Conservation (phyloP, 345 rosid species). For the Lumnitzera littorea region DNA sequence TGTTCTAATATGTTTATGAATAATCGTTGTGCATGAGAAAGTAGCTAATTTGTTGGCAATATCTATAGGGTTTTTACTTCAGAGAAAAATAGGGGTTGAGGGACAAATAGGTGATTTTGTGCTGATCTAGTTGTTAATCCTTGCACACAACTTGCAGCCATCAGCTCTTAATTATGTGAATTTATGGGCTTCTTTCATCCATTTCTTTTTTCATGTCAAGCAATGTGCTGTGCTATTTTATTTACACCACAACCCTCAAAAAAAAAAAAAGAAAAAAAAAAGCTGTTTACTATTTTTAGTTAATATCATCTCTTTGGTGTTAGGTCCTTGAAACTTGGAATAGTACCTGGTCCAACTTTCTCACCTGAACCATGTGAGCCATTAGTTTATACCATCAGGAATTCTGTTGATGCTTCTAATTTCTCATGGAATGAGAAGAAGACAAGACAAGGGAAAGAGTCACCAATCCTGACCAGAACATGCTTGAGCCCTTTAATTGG, state of each 20-base stretch:
- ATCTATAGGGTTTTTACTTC: too few species aligned
- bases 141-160: too few species aligned
- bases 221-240: too few species aligned
- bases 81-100: too few species aligned
- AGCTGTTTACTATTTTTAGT: background rate
- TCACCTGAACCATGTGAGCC: conserved; percentile 48
- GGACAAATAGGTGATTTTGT: too few species aligned
- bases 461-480: conserved; percentile 53
- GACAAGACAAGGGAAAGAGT: conserved; percentile 68
- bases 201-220: conserved; percentile 2
- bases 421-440: conserved; percentile 71
- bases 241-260: too few species aligned
- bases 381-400: conserved; percentile 46
- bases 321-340: conserved; percentile 82
- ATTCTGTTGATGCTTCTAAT: conserved; percentile 49
- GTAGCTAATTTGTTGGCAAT: too few species aligned
- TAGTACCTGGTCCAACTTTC: conserved; percentile 50
- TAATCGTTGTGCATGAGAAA: too few species aligned
- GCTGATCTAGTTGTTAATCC: too few species aligned
- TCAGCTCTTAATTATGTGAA: too few species aligned
- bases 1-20: too few species aligned
- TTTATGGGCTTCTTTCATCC: background rate
- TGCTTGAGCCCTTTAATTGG: conserved; percentile 54
- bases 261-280: too few species aligned
- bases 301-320: conserved; percentile 8